Percentiles rank a stretch among this genome's conserved stretches.
Conservation (phyloP, 2,329 filamentous ascomycete genomes). For the Sporothrix euskadiensis region DNA sequence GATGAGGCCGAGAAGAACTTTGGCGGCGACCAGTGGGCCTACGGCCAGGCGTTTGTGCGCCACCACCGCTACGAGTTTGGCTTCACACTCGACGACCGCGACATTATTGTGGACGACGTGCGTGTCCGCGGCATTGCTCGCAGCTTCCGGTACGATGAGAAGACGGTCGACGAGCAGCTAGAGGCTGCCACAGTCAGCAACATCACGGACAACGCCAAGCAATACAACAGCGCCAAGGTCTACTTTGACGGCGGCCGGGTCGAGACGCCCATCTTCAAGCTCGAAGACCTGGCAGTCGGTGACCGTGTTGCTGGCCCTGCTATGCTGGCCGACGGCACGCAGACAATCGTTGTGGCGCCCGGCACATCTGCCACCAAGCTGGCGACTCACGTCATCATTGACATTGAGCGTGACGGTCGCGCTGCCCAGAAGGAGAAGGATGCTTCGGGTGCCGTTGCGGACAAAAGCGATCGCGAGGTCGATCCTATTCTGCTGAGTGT, state of each 20-base stretch:
- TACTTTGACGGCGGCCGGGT: constrained; percentile 82
- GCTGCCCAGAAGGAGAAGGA: constrained; percentile 36
- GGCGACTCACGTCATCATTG: constrained; percentile 85
- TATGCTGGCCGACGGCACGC: constrained; percentile 82
- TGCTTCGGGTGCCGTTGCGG: constrained; percentile 64
- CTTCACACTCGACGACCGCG: constrained; percentile 79
- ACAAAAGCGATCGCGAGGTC: constrained; percentile 79
- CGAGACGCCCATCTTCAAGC: constrained; percentile 79
- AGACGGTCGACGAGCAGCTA: constrained; percentile 82
- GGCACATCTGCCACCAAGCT: constrained; percentile 74
- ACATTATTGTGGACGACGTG: constrained; percentile 75
- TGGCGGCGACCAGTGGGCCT: constrained; percentile 72
- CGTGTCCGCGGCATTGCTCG: constrained; percentile 81
- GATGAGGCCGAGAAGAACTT: constrained; percentile 62
- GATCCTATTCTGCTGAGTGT: constrained; percentile 55
- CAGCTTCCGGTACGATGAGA: constrained; percentile 75
- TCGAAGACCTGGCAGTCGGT: constrained; percentile 71
- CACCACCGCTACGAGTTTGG: constrained; percentile 93
- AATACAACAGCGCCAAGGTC: constrained; percentile 66
- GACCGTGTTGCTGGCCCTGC: constrained; percentile 76
- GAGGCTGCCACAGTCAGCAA: constrained; percentile 65
- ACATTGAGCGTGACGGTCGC: constrained; percentile 57
- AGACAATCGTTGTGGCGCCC: constrained; percentile 89
- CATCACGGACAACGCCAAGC: constrained; percentile 52
- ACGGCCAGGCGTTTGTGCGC: constrained; percentile 78